These are phyloP conservation scores for Cryptococcus maquisensis DNA, from an alignment of 1,284 basidiomycete genomes.

Conservation along the genomic window DNA sequence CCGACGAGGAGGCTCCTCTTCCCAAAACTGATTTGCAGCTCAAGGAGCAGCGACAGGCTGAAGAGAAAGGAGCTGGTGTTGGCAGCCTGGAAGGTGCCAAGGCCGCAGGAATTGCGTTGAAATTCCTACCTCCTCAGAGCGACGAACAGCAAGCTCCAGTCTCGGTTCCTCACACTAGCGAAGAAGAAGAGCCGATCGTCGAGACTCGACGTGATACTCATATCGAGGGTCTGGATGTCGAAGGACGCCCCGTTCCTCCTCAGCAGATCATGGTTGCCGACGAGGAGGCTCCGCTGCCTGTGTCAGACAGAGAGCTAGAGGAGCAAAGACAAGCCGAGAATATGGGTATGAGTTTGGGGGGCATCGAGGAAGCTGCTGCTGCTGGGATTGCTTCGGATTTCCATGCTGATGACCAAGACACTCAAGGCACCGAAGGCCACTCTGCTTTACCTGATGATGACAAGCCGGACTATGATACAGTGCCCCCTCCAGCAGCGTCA, in stretches of 20 bases:
- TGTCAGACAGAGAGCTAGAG: conserved; percentile 23
- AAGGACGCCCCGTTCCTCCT: conserved; percentile 32
- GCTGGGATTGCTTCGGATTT: conserved; percentile 37
- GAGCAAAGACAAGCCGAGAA: conserved; percentile 27
- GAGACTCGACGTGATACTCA: background rate
- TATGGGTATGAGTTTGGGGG: conserved; percentile 25
- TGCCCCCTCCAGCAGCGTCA: conserved; percentile 18
- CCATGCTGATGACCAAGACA: no score
- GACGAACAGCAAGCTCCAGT: no score
- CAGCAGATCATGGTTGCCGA: conserved; percentile 39
- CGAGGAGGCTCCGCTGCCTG: conserved; percentile 34
- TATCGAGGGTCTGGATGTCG: conserved; percentile 15
- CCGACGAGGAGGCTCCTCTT: conserved; percentile 34
- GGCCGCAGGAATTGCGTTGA: conserved; percentile 39
- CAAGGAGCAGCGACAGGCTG: conserved; percentile 22
- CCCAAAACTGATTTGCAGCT: conserved; percentile 27
- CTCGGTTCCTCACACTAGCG: no score
- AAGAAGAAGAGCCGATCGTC: no score
- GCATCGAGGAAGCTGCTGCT: conserved; percentile 36
- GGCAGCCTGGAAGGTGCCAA: conserved; percentile 37
- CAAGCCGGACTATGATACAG: conserved; percentile 36
- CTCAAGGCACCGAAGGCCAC: conserved; percentile 15
- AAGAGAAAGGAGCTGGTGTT: conserved; percentile 26
- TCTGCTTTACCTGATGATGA: conserved; percentile 39
- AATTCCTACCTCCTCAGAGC: no score